Conservation (phyloP, 768 basidiomycete species). For the Kwoniella botswanensis region DNA sequence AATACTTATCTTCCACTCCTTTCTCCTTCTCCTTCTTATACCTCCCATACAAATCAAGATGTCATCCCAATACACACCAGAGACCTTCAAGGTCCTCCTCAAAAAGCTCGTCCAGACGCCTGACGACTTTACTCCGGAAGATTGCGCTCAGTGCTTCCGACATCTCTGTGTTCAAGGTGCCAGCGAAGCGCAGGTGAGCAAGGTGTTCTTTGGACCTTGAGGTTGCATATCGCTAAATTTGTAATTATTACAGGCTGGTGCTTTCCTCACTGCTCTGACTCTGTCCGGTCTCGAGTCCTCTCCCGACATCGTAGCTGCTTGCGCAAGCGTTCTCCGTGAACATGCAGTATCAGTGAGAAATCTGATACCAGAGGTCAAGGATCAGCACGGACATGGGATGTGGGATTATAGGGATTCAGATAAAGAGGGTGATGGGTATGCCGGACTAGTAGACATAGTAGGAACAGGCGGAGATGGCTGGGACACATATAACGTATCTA, state of each 20-base stretch:
- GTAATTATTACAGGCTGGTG: slow-evolving; percentile 69
- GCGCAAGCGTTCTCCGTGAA: slow-evolving; percentile 74
- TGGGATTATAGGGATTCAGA: slow-evolving; percentile 56
- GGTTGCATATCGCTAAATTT: background rate
- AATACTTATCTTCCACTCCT: no score
- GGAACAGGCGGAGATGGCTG: slow-evolving; percentile 95
- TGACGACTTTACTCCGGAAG: slow-evolving; percentile 61
- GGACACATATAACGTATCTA: slow-evolving; percentile 96
- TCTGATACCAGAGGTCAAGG: slow-evolving; percentile 17
- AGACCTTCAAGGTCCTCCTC: slow-evolving; percentile 77
- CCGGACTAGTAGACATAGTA: slow-evolving; percentile 72
- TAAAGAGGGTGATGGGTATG: slow-evolving; percentile 53
- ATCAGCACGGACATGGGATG: slow-evolving; percentile 33
- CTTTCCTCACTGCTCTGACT: slow-evolving; percentile 86
- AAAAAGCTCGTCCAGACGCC: slow-evolving; percentile 67
- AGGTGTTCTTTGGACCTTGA: background rate
- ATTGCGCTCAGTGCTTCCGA: slow-evolving; percentile 74
- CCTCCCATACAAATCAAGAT: background rate
- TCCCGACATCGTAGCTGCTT: slow-evolving; percentile 76
- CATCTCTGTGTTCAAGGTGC: slow-evolving; percentile 61
- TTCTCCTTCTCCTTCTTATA: background rate
- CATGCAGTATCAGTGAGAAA: slow-evolving; percentile 70
- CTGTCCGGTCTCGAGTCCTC: slow-evolving; percentile 76
- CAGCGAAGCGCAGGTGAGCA: slow-evolving; percentile 53
- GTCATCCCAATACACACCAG: slow-evolving; percentile 64